Evolutionary conservation across 352 stramenopile species (phyloP).

Genomic region (Aphanomyces stellatus): DNA sequence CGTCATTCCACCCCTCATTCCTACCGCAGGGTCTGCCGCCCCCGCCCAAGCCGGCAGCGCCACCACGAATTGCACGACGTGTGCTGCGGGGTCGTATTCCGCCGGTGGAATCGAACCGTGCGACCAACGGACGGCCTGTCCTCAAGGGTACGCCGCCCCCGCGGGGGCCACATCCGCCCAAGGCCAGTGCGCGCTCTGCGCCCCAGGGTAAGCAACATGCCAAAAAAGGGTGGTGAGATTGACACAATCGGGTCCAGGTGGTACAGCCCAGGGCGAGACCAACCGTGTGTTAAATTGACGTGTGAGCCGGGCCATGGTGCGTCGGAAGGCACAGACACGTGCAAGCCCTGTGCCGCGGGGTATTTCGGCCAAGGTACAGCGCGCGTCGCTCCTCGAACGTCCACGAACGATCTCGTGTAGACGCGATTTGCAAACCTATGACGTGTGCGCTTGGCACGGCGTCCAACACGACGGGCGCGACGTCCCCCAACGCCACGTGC

Average conservation of each 20-base stretch:
- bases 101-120: slow-evolving; percentile 37
- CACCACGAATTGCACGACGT: slow-evolving; percentile 30
- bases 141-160: neutral
- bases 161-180: slow-evolving; percentile 24
- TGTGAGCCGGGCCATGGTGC: slow-evolving; percentile 28
- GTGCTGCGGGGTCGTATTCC: slow-evolving; percentile 38
- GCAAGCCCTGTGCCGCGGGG: slow-evolving; percentile 26
- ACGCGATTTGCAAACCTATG: slow-evolving; percentile 26
- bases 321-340: slow-evolving; percentile 23
- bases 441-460: slow-evolving; percentile 24
- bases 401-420: neutral
- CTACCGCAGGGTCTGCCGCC: slow-evolving; percentile 27
- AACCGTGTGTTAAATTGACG: slow-evolving; percentile 28
- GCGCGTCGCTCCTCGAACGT: too few species aligned
- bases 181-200: slow-evolving; percentile 32
- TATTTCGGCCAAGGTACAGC: slow-evolving; percentile 28
- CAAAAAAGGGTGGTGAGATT: neutral
- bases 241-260: neutral
- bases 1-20: slow-evolving; percentile 20
- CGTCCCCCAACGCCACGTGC: slow-evolving; percentile 28
- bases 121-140: slow-evolving; percentile 16
- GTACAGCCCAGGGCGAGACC: slow-evolving; percentile 25
- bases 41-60: slow-evolving; percentile 23
- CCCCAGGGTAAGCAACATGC: slow-evolving; percentile 22
- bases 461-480: slow-evolving; percentile 22